phyloP scores from a whole-genome alignment of 768 basidiomycete species.

The Leccinum fibrillosum region DNA sequence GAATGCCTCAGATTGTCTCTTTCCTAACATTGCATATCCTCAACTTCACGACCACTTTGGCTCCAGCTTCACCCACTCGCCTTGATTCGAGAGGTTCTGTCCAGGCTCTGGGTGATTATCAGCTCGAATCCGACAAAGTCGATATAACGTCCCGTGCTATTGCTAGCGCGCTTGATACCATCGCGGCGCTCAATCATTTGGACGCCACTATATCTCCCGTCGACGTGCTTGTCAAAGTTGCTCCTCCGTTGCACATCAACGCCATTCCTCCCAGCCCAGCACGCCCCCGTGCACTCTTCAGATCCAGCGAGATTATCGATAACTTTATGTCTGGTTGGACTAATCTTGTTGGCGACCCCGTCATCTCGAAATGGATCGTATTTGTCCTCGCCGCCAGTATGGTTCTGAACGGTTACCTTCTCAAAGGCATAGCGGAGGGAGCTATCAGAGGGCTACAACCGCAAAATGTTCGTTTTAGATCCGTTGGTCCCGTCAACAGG shows the following conservation, averaged over 20 bases:
- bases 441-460: slow-evolving; percentile 32
- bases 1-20: slow-evolving; percentile 61
- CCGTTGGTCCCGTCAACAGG: slow-evolving; percentile 18
- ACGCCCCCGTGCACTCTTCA: slow-evolving; percentile 31
- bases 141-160: slow-evolving; percentile 67
- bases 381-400: slow-evolving; percentile 82
- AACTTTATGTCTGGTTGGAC: slow-evolving; percentile 92
- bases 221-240: slow-evolving; percentile 57
- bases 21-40: slow-evolving; percentile 90
- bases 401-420: slow-evolving; percentile 86
- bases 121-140: slow-evolving; percentile 46
- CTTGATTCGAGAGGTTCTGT: slow-evolving; percentile 30
- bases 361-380: slow-evolving; percentile 94
- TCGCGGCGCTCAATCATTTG: slow-evolving; percentile 39
- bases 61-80: slow-evolving; percentile 54
- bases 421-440: slow-evolving; percentile 79
- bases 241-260: slow-evolving; percentile 56
- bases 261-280: slow-evolving; percentile 36
- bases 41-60: slow-evolving; percentile 90
- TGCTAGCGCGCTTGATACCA: slow-evolving; percentile 51
- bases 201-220: slow-evolving; percentile 21
- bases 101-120: slow-evolving; percentile 14
- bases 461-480: slow-evolving; percentile 28
- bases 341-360: slow-evolving; percentile 86
- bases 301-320: slow-evolving; percentile 60